Conservation (phyloP, 768 basidiomycete species). For the Mycena venus region DNA sequence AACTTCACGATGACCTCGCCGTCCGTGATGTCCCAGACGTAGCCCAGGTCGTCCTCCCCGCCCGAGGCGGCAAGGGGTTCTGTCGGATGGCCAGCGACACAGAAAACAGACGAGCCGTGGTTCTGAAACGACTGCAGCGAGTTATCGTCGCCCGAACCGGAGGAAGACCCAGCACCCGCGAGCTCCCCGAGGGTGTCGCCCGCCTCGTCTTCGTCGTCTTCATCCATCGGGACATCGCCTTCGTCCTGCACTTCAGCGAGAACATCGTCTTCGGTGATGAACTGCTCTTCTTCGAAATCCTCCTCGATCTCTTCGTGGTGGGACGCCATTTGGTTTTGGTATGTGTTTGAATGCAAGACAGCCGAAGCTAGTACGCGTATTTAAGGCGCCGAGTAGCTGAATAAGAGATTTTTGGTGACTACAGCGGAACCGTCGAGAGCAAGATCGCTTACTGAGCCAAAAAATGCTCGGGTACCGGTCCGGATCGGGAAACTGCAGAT, state of each 20-base stretch:
- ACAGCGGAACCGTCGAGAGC: slow-evolving; percentile 1
- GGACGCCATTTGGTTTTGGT: slow-evolving; percentile 32
- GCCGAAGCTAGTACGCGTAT: background rate
- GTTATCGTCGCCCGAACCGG: slow-evolving; percentile 64
- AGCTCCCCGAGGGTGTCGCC: slow-evolving; percentile 58
- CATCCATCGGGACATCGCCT: slow-evolving; percentile 80
- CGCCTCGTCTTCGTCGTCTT: slow-evolving; percentile 66
- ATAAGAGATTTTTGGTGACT: slow-evolving; percentile 6
- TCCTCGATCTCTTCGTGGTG: slow-evolving; percentile 58
- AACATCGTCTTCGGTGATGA: slow-evolving; percentile 76
- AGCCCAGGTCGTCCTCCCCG: slow-evolving; percentile 95
- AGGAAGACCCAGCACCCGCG: slow-evolving; percentile 52
- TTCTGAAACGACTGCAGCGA: slow-evolving; percentile 76
- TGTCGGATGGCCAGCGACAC: slow-evolving; percentile 86
- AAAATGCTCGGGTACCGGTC: no score
- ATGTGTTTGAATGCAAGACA: background rate
- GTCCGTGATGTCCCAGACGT: slow-evolving; percentile 90
- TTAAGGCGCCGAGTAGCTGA: slow-evolving; percentile 12
- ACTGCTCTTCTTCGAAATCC: slow-evolving; percentile 66
- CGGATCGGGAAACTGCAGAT: background rate
- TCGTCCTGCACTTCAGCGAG: slow-evolving; percentile 75
- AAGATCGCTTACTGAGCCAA: background rate
- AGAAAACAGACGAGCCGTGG: slow-evolving; percentile 87
- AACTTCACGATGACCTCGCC: slow-evolving; percentile 87
- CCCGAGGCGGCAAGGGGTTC: slow-evolving; percentile 90